These are phyloP conservation scores for Fusarium tjaetaba DNA, from an alignment of 2,329 filamentous ascomycete genomes.

Conservation along the genomic window DNA sequence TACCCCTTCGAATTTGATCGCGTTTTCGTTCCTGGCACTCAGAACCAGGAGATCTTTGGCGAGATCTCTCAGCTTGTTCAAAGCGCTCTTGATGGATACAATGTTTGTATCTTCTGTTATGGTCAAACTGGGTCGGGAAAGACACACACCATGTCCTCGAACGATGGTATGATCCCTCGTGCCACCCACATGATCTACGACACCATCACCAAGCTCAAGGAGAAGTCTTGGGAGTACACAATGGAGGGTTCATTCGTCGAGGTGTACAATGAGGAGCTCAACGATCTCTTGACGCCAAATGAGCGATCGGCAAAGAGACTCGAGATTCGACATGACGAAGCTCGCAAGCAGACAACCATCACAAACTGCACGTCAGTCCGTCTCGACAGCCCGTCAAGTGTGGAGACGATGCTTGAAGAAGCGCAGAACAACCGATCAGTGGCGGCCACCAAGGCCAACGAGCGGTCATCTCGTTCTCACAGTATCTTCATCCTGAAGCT, in stretches of 20 bases:
- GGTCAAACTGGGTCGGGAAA: conserved; percentile 98
- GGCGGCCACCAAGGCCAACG: conserved; percentile 97
- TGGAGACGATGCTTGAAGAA: conserved; percentile 80
- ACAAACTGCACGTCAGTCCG: conserved; percentile 80
- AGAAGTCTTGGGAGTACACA: conserved; percentile 92
- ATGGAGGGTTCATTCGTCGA: conserved; percentile 97
- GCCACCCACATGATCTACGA: conserved; percentile 95
- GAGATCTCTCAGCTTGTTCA: conserved; percentile 98
- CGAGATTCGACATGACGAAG: conserved; percentile 87
- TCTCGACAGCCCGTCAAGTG: conserved; percentile 81
- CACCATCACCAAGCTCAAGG: conserved; percentile 82
- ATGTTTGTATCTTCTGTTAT: conserved; percentile 99
- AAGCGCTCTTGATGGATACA: conserved; percentile 95
- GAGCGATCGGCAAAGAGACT: conserved; percentile 77
- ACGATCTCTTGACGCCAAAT: conserved; percentile 77
- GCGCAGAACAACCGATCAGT: conserved; percentile 90
- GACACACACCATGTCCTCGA: conserved; percentile 93
- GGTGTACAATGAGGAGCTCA: conserved; percentile 97
- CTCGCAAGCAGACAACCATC: conserved; percentile 82
- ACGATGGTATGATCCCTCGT: conserved; percentile 93
- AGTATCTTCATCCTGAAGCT: conserved; percentile 95
- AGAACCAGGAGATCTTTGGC: conserved; percentile 89
- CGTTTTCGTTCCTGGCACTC: conserved; percentile 81
- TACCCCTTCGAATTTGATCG: conserved; percentile 92
- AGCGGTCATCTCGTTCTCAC: conserved; percentile 92